phyloP scores from a whole-genome alignment of 331 rosid genomes.

The Saraca asoca region DNA sequence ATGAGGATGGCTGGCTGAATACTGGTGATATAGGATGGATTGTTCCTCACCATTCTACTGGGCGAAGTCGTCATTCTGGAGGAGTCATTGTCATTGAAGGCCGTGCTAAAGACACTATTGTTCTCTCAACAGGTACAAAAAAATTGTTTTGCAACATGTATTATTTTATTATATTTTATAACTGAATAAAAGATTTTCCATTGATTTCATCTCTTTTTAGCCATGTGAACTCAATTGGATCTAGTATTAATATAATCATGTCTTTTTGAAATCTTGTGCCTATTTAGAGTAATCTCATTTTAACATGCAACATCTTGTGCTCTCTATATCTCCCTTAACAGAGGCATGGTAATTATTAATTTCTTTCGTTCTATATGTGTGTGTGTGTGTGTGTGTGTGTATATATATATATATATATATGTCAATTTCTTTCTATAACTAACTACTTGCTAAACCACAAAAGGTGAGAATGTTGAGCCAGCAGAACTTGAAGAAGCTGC shows the following conservation, averaged over 20 bases:
- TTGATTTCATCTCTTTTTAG: too few relatives aligned
- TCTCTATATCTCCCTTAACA: constrained; percentile 6
- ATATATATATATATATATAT: too few relatives aligned
- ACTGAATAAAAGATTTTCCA: too few relatives aligned
- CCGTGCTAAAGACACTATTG: constrained; percentile 94
- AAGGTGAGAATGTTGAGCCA: constrained; percentile 96
- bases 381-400: too few relatives aligned
- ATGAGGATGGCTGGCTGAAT: constrained; percentile 79
- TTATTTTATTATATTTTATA: constrained; percentile 20
- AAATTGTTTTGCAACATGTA: neutral
- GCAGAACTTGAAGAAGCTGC: constrained; percentile 92
- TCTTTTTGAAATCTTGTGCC: neutral
- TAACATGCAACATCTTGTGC: neutral
- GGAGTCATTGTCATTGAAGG: constrained; percentile 84
- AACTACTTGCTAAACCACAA: constrained; percentile 29
- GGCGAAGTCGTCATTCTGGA: constrained; percentile 71
- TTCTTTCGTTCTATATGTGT: too few relatives aligned
- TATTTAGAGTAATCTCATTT: neutral
- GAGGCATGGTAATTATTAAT: neutral
- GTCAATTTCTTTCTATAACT: constrained; percentile 18
- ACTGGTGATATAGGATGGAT: constrained; percentile 96
- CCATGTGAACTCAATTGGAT: neutral
- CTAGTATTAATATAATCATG: neutral
- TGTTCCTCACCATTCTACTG: constrained; percentile 73
- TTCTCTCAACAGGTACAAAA: constrained; percentile 81